Percentiles rank a stretch among this genome's conserved stretches.
phyloP scores from a whole-genome alignment of 805 yeast genomes.

The Wickerhamiella brachini region DNA sequence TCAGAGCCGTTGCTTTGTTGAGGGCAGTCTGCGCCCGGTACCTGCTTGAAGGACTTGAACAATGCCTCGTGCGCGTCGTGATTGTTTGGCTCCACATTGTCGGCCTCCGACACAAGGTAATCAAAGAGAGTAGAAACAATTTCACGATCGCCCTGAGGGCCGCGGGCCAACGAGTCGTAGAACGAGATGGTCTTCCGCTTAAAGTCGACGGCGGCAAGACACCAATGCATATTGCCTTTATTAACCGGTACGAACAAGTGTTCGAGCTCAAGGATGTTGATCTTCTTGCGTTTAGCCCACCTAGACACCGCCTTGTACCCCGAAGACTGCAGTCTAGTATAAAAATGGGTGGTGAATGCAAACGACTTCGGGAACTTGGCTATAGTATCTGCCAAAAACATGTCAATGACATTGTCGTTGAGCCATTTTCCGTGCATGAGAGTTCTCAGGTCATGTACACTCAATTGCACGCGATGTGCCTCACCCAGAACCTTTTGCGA shows the following conservation, averaged over 20 bases:
- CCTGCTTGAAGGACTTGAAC: constrained; percentile 21
- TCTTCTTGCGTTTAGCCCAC: constrained; percentile 72
- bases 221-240: constrained; percentile 79
- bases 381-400: constrained; percentile 46
- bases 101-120: constrained; percentile 58
- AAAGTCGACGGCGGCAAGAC: constrained; percentile 66
- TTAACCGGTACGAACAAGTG: constrained; percentile 77
- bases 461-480: constrained; percentile 39
- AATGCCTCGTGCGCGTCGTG: constrained; percentile 21
- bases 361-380: constrained; percentile 35
- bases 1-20: constrained; percentile 83
- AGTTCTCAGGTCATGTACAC: constrained; percentile 54
- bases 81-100: constrained; percentile 31
- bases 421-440: constrained; percentile 66
- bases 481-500: constrained; percentile 4
- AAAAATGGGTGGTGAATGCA: constrained; percentile 83
- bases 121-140: constrained; percentile 36
- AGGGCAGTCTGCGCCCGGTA: constrained; percentile 39
- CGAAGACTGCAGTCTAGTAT: constrained; percentile 48
- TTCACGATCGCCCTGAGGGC: constrained; percentile 21
- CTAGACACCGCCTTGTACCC: constrained; percentile 74
- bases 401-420: constrained; percentile 83
- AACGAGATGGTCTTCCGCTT: constrained; percentile 44
- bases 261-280: constrained; percentile 48
- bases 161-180: constrained; percentile 52